Percentiles rank a stretch among this genome's conserved stretches.
Conservation (phyloP, 352 stramenopile genomes). For the Elongisporangium prolatum region DNA sequence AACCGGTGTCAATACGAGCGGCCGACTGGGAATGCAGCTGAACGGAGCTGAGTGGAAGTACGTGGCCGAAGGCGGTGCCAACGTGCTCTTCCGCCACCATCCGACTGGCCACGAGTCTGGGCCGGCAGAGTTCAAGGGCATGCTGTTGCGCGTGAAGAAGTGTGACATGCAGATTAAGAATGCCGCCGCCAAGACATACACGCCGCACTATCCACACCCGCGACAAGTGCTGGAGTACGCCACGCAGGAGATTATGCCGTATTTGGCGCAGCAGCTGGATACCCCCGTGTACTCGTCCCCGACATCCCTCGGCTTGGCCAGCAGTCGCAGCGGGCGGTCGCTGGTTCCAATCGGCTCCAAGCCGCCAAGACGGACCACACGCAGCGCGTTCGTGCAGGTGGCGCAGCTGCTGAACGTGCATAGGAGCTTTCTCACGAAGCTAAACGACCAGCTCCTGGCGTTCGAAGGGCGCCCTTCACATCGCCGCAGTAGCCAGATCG, state of each 20-base stretch:
- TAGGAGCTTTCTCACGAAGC: slow-evolving; percentile 40
- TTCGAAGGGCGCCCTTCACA: slow-evolving; percentile 53
- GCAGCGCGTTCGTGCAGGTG: slow-evolving; percentile 58
- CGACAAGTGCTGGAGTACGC: slow-evolving; percentile 67
- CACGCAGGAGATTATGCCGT: slow-evolving; percentile 70
- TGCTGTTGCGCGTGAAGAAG: slow-evolving; percentile 84
- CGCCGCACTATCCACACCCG: slow-evolving; percentile 66
- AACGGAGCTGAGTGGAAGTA: slow-evolving; percentile 78
- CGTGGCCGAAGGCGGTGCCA: slow-evolving; percentile 80
- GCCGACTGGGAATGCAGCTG: slow-evolving; percentile 18
- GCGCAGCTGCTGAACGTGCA: slow-evolving; percentile 66
- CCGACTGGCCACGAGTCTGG: slow-evolving; percentile 12
- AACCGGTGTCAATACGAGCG: slow-evolving; percentile 3
- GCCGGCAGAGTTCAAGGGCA: slow-evolving; percentile 49
- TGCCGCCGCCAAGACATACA: slow-evolving; percentile 18
- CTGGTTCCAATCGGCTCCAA: background rate
- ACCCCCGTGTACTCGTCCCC: background rate
- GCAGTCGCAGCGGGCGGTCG: background rate
- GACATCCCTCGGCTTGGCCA: background rate
- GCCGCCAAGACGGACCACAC: background rate
- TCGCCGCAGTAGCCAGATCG: slow-evolving; percentile 64
- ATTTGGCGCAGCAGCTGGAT: slow-evolving; percentile 38
- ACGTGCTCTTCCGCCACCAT: slow-evolving; percentile 80
- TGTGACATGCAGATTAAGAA: slow-evolving; percentile 35
- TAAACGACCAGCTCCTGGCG: slow-evolving; percentile 62